A percentile compares a stretch with the other conserved stretches of the same genome.
These are phyloP conservation scores for Trichoderma aggressivum DNA, from an alignment of 2,329 filamentous ascomycete genomes.

Conservation along the genomic window DNA sequence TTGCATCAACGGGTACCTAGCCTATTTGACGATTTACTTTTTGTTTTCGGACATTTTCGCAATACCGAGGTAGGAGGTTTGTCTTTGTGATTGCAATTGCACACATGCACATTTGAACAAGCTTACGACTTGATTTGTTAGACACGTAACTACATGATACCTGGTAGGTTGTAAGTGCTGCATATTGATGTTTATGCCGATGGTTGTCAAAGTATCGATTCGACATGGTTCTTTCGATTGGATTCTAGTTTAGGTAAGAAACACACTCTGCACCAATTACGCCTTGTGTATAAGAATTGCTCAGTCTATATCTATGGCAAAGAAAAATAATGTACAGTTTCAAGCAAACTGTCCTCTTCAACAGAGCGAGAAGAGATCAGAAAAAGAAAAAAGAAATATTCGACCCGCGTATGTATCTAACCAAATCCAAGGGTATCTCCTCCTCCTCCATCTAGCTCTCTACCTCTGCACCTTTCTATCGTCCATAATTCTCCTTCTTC, in stretches of 20 bases:
- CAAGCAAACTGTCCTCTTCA: not conserved
- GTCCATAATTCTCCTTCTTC: not conserved
- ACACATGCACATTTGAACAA: not conserved
- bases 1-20: not conserved
- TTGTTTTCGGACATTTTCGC: not conserved
- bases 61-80: not conserved
- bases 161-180: not conserved
- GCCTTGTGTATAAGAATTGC: not conserved
- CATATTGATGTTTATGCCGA: not conserved
- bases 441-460: not conserved
- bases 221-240: not conserved
- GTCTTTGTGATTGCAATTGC: not conserved
- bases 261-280: not conserved
- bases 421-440: not conserved
- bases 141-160: not conserved
- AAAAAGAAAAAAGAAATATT: not conserved
- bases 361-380: not conserved
- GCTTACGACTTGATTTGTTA: not conserved
- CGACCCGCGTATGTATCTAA: not conserved
- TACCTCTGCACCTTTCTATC: not conserved
- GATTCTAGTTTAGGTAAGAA: not conserved
- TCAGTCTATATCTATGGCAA: not conserved
- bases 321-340: not conserved
- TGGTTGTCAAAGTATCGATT: not conserved
- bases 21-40: not conserved